Percentiles rank a stretch among this genome's conserved stretches.
Conservation (phyloP, 306 rosid genomes). For the Mimosa pudica region DNA sequence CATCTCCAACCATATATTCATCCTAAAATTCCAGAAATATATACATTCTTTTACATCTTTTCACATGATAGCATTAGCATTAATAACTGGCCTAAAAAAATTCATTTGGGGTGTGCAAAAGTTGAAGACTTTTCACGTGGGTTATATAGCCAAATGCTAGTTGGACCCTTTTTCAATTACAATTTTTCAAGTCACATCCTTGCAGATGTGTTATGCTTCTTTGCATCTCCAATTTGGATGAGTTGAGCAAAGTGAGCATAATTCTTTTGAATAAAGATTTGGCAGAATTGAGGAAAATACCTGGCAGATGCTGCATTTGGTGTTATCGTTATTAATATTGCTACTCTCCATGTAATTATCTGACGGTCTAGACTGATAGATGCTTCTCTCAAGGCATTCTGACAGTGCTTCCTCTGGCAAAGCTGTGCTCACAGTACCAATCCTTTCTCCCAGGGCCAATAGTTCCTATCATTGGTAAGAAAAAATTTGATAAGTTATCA, state of each 20-base stretch:
- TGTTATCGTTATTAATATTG: constrained; percentile 46
- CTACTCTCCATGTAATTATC: constrained; percentile 32
- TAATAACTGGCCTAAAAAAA: background rate
- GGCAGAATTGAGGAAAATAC: constrained; percentile 37
- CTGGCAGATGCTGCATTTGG: constrained; percentile 92
- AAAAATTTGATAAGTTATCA: constrained; percentile 4
- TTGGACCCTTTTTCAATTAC: constrained; percentile 1
- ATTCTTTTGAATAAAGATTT: background rate
- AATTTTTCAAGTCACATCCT: constrained; percentile 13
- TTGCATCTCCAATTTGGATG: background rate
- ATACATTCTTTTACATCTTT: constrained; percentile 1
- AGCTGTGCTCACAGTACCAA: constrained; percentile 89
- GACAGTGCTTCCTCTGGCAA: constrained; percentile 70
- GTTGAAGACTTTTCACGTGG: background rate
- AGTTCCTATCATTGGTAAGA: constrained; percentile 60
- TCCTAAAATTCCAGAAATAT: constrained; percentile 53
- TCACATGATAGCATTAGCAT: background rate
- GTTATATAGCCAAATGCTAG: constrained; percentile 2
- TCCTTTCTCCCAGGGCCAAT: constrained; percentile 85
- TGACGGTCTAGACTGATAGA: constrained; percentile 47
- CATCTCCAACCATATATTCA: constrained; percentile 73
- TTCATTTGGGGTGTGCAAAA: background rate
- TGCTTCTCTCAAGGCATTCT: constrained; percentile 59
- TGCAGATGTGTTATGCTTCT: background rate
- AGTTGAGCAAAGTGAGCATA: constrained; percentile 14